Conservation (phyloP, 2,329 filamentous ascomycete genomes). For the Colletotrichum horii region DNA sequence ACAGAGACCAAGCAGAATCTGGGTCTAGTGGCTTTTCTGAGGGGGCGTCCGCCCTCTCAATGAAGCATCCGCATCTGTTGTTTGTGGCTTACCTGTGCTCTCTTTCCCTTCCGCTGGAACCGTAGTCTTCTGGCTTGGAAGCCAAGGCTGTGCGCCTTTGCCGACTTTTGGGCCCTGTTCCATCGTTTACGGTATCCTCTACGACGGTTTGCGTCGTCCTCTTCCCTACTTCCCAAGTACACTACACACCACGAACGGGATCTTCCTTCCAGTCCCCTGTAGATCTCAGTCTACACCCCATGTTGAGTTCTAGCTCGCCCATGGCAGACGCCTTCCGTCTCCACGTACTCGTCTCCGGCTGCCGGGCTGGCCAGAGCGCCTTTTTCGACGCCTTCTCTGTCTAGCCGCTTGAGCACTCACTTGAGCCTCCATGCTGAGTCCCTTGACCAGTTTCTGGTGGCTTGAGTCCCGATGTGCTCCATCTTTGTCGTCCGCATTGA, state of each 20-base stretch:
- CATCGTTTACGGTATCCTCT: neutral
- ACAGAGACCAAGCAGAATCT: neutral
- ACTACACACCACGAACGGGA: neutral
- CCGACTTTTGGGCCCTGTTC: neutral
- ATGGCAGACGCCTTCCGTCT: neutral
- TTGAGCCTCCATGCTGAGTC: neutral
- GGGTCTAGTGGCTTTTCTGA: neutral
- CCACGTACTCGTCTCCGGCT: neutral
- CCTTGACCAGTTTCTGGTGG: neutral
- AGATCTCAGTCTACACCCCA: neutral
- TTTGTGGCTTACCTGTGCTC: neutral
- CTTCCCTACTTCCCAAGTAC: neutral
- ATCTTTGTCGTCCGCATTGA: neutral
- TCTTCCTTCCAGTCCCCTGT: neutral
- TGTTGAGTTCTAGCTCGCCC: neutral
- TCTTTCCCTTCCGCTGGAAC: neutral
- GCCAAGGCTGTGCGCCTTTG: neutral
- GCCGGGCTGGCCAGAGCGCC: neutral
- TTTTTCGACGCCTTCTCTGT: neutral
- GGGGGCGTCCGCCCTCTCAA: neutral
- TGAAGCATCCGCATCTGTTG: neutral
- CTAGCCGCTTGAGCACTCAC: neutral
- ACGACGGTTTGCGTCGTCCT: neutral
- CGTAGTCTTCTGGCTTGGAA: neutral
- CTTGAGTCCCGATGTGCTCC: neutral